Percentiles rank a stretch among this genome's conserved stretches.
phyloP scores from a whole-genome alignment of 176 grass and related monocot genomes.

The Triticum timopheevii region DNA sequence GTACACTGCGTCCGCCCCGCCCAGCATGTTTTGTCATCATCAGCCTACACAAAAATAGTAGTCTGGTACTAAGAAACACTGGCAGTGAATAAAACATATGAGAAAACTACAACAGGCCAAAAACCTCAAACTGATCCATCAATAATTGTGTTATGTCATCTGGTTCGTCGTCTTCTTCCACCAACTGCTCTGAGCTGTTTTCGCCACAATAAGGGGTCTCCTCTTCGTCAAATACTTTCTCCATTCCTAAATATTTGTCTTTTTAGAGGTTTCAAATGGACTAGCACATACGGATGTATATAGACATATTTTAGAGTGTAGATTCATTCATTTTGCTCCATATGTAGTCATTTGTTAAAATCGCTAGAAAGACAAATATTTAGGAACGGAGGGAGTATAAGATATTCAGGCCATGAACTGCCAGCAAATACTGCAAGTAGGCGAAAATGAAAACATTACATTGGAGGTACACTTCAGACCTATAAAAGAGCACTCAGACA shows the following conservation, averaged over 20 bases:
- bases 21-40: slow-evolving; percentile 77
- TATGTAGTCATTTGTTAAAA: too few species aligned
- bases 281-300: too few species aligned
- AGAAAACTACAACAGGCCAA: background rate
- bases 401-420: slow-evolving; percentile 56
- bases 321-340: too few species aligned
- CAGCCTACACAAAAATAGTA: slow-evolving; percentile 49
- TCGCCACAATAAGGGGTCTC: slow-evolving; percentile 8
- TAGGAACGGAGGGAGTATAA: too few species aligned
- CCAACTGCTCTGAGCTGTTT: slow-evolving; percentile 47
- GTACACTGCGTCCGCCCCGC: too few species aligned
- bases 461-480: slow-evolving; percentile 3
- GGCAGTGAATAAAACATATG: background rate
- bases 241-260: too few species aligned
- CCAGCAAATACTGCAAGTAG: slow-evolving; percentile 63
- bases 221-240: slow-evolving; percentile 49
- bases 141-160: slow-evolving; percentile 59
- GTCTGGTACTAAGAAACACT: background rate
- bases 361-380: too few species aligned
- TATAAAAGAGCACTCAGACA: too few species aligned
- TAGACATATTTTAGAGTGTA: too few species aligned
- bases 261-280: too few species aligned
- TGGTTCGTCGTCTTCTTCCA: slow-evolving; percentile 43
- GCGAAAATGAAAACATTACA: background rate
- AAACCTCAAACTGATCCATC: slow-evolving; percentile 93